phyloP scores from a whole-genome alignment of 192 early-diverging fungal species.

The Umbelopsis sp. region DNA sequence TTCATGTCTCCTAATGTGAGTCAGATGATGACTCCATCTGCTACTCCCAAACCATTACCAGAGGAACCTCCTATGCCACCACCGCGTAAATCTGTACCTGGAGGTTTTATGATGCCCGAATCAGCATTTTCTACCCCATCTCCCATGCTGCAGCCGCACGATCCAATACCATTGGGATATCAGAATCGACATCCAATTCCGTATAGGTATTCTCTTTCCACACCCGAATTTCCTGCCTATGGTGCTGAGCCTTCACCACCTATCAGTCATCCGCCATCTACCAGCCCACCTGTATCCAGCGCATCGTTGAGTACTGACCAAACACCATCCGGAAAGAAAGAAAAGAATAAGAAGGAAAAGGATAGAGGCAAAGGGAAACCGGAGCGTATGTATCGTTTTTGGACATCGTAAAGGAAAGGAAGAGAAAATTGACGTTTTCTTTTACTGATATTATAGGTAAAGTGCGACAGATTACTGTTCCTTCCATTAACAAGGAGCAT shows the following conservation, averaged over 20 bases:
- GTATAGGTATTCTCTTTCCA: not conserved
- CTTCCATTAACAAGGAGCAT: conserved; percentile 35
- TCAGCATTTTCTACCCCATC: not conserved
- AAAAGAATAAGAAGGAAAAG: not conserved
- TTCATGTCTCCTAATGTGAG: not conserved
- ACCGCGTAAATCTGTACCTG: not conserved
- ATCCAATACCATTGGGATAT: not conserved
- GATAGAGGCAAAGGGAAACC: conserved; percentile 15
- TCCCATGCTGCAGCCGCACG: not conserved
- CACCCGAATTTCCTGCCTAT: not conserved
- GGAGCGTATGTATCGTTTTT: not conserved
- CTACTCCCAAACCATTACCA: conserved; percentile 13
- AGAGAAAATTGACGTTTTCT: not conserved
- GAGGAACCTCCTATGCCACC: conserved; percentile 13
- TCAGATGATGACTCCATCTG: conserved; percentile 9
- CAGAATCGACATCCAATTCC: not conserved
- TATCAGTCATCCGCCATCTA: not conserved
- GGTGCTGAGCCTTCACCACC: not conserved
- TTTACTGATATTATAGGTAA: conserved; percentile 15
- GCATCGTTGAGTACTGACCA: not conserved
- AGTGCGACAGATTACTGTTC: conserved; percentile 35
- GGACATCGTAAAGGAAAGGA: not conserved
- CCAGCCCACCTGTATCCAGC: not conserved
- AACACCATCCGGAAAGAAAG: not conserved
- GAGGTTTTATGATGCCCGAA: not conserved